These are phyloP conservation scores for Tylopilus balloui DNA, from an alignment of 768 basidiomycete species.

Conservation along the genomic window DNA sequence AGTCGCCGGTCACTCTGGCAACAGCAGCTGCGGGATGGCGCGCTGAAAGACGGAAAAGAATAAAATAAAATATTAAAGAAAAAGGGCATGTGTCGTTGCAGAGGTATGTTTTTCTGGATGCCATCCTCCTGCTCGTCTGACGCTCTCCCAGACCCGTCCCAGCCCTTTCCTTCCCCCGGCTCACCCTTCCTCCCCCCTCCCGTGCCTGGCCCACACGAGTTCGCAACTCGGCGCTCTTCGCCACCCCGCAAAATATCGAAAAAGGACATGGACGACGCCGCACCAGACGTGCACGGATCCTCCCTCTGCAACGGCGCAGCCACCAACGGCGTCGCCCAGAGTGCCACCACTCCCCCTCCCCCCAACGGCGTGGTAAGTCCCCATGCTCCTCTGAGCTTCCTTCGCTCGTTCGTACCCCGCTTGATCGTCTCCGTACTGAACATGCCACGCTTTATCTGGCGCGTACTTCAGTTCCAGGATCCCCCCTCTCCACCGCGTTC, in stretches of 20 bases:
- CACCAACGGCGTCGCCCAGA: no score
- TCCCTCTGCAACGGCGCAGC: background rate
- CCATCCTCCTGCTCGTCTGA: background rate
- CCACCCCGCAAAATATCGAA: slow-evolving; percentile 28
- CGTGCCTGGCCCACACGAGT: slow-evolving; percentile 62
- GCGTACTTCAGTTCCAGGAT: slow-evolving; percentile 28
- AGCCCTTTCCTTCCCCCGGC: slow-evolving; percentile 59
- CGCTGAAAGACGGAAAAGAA: background rate
- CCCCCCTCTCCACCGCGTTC: slow-evolving; percentile 25
- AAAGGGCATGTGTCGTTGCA: background rate
- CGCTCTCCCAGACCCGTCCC: slow-evolving; percentile 34
- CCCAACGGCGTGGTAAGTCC: slow-evolving; percentile 1
- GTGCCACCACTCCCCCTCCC: no score
- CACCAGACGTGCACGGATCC: background rate
- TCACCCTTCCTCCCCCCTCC: slow-evolving; percentile 69
- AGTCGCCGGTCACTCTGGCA: slow-evolving; percentile 1
- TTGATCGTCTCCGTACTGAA: slow-evolving; percentile 29
- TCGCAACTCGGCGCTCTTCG: slow-evolving; percentile 40
- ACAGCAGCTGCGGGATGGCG: background rate
- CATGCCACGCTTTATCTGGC: slow-evolving; percentile 27
- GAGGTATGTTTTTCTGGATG: slow-evolving; percentile 2
- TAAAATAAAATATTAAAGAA: background rate
- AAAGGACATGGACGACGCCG: slow-evolving; percentile 18
- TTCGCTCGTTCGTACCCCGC: slow-evolving; percentile 24
- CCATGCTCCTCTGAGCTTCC: slow-evolving; percentile 16